Conservation (phyloP, 2,329 filamentous ascomycete species). For the Pseudogymnoascus sp. region DNA sequence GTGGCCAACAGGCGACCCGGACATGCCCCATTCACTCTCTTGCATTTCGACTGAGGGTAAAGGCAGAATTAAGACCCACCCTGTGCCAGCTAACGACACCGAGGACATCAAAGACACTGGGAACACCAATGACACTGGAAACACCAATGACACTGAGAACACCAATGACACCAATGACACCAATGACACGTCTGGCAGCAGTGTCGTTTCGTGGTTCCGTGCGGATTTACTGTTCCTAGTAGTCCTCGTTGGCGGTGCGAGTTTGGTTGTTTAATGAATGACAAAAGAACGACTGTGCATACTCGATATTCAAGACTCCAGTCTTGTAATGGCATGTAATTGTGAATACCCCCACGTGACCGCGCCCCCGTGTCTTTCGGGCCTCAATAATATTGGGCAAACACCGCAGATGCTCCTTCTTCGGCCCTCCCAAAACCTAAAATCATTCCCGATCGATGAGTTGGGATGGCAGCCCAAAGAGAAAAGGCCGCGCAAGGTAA, state of each 20-base stretch:
- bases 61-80: not conserved
- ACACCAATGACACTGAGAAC: too few relatives aligned
- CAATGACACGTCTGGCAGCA: not conserved
- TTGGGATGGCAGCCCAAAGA: not conserved
- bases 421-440: not conserved
- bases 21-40: not conserved
- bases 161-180: too few relatives aligned
- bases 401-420: not conserved
- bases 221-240: not conserved
- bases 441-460: not conserved
- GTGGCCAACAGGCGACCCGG: not conserved
- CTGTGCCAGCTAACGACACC: not conserved
- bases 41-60: not conserved
- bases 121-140: too few relatives aligned
- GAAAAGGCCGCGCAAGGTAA: not conserved
- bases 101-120: too few relatives aligned
- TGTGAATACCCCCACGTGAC: not conserved
- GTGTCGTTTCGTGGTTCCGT: not conserved
- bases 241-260: not conserved
- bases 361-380: not conserved
- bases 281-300: not conserved
- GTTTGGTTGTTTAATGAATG: not conserved
- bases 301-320: not conserved
- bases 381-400: not conserved
- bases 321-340: not conserved